A percentile compares a stretch with the other conserved stretches of the same genome.
phyloP scores from a whole-genome alignment of 805 yeast species.

The Metschnikowia shivogae region DNA sequence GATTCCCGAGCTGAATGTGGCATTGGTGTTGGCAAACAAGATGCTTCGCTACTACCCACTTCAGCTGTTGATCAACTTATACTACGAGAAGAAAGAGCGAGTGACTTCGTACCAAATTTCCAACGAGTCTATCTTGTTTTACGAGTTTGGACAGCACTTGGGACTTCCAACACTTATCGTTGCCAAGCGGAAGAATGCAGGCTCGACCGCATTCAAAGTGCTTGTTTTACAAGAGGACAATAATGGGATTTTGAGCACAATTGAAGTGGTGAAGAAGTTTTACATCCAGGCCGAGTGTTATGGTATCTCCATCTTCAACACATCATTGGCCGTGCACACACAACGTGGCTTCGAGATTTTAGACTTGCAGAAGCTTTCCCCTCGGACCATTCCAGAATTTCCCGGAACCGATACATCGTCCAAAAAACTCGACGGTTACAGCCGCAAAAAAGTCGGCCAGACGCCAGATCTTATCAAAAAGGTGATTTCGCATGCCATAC shows the following conservation, averaged over 20 bases:
- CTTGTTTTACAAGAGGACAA: constrained; percentile 56
- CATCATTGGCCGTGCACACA: constrained; percentile 64
- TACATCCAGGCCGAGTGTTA: constrained; percentile 52
- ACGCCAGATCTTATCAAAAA: constrained; percentile 28
- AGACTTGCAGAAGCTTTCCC: constrained; percentile 53
- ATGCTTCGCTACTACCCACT: constrained; percentile 59
- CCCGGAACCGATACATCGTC: constrained; percentile 18
- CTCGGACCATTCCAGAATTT: constrained; percentile 56
- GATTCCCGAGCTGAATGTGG: constrained; percentile 49
- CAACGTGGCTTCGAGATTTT: constrained; percentile 63
- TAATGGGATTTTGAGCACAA: constrained; percentile 40
- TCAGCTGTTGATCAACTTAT: constrained; percentile 58
- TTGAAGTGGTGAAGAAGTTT: constrained; percentile 41
- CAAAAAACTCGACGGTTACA: constrained; percentile 30
- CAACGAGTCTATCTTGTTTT: constrained; percentile 50
- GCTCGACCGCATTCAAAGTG: constrained; percentile 50
- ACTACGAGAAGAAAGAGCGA: constrained; percentile 38
- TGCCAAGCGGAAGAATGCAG: constrained; percentile 50
- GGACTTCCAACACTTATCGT: constrained; percentile 54
- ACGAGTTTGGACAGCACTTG: constrained; percentile 66
- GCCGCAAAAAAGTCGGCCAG: constrained; percentile 27
- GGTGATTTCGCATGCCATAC: constrained; percentile 40
- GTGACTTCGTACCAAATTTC: constrained; percentile 48
- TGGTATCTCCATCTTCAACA: constrained; percentile 60
- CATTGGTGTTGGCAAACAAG: constrained; percentile 56